These are phyloP conservation scores for Polyrhizophydium stewartii DNA, from an alignment of 371 early-diverging fungal species.

Conservation along the genomic window DNA sequence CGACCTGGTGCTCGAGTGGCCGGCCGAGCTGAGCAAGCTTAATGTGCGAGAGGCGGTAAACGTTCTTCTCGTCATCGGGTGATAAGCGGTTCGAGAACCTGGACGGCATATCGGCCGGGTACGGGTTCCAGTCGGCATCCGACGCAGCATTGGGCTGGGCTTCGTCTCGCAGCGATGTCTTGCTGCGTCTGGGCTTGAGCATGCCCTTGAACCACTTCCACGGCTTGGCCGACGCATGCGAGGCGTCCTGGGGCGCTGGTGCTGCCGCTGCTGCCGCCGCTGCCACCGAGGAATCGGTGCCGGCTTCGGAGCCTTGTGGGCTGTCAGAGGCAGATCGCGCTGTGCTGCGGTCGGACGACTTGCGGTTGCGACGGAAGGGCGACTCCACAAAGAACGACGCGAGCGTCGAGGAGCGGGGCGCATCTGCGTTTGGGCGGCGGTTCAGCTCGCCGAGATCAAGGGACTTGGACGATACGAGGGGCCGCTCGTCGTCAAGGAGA, in stretches of 20 bases:
- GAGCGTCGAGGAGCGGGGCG: neutral
- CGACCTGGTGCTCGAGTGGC: constrained; percentile 85
- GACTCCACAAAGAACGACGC: neutral
- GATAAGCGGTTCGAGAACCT: constrained; percentile 12
- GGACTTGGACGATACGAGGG: neutral
- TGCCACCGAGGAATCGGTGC: too few relatives aligned
- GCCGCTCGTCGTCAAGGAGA: too few relatives aligned
- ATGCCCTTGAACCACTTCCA: constrained; percentile 4
- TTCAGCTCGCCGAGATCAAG: neutral
- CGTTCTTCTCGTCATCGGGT: constrained; percentile 70
- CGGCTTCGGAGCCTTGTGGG: too few relatives aligned
- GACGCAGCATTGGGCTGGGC: neutral
- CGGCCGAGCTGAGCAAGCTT: constrained; percentile 89
- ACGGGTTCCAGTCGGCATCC: constrained; percentile 16
- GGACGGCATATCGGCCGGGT: constrained; percentile 10
- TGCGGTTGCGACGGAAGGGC: too few relatives aligned
- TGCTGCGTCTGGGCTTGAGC: neutral
- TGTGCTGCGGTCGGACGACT: too few relatives aligned
- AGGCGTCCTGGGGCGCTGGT: too few relatives aligned
- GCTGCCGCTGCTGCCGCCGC: too few relatives aligned
- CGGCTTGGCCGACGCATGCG: too few relatives aligned
- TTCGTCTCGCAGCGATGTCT: neutral
- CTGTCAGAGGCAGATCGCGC: too few relatives aligned
- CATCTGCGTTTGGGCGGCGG: neutral
- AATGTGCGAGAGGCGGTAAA: constrained; percentile 87